Conservation (phyloP, 2,329 filamentous ascomycete species). For the Drechslerella stenobrocha region DNA sequence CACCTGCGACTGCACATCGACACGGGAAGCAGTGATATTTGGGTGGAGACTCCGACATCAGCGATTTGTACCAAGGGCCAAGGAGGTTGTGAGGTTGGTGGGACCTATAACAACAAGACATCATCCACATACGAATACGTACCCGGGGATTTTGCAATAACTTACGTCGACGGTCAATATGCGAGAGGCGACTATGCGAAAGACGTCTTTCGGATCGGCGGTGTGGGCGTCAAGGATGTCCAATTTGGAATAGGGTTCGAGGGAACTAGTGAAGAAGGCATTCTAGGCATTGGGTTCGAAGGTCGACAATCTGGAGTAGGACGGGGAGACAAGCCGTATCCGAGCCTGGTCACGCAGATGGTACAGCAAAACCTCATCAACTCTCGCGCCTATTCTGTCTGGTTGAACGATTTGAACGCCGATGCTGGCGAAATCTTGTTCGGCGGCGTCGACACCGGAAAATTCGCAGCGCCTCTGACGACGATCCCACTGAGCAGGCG, state of each 20-base stretch:
- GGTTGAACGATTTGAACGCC: slow-evolving; percentile 64
- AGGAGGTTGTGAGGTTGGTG: slow-evolving; percentile 48
- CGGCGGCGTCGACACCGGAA: slow-evolving; percentile 76
- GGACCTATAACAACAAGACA: slow-evolving; percentile 49
- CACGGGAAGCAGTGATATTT: slow-evolving; percentile 67
- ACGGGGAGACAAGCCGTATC: slow-evolving; percentile 57
- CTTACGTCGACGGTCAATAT: slow-evolving; percentile 56
- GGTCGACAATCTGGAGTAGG: slow-evolving; percentile 52
- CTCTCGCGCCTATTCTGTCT: slow-evolving; percentile 70
- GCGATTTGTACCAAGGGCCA: slow-evolving; percentile 44
- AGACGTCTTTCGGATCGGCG: slow-evolving; percentile 55
- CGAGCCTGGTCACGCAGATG: slow-evolving; percentile 69
- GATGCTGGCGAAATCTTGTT: slow-evolving; percentile 74
- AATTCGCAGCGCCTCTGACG: slow-evolving; percentile 67
- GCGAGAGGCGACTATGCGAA: slow-evolving; percentile 56
- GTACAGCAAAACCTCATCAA: slow-evolving; percentile 66
- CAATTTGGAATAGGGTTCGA: slow-evolving; percentile 55
- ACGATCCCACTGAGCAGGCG: slow-evolving; percentile 68
- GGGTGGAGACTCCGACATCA: slow-evolving; percentile 57
- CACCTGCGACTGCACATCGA: slow-evolving; percentile 63
- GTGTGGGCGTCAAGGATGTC: slow-evolving; percentile 54
- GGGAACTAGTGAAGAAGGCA: slow-evolving; percentile 62
- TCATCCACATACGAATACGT: slow-evolving; percentile 52
- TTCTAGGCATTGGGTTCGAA: slow-evolving; percentile 57
- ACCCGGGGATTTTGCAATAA: slow-evolving; percentile 54